A percentile compares a stretch with the other conserved stretches of the same genome.
These are phyloP conservation scores for Lipomyces yamadae DNA, from an alignment of 805 yeast species.

Conservation along the genomic window DNA sequence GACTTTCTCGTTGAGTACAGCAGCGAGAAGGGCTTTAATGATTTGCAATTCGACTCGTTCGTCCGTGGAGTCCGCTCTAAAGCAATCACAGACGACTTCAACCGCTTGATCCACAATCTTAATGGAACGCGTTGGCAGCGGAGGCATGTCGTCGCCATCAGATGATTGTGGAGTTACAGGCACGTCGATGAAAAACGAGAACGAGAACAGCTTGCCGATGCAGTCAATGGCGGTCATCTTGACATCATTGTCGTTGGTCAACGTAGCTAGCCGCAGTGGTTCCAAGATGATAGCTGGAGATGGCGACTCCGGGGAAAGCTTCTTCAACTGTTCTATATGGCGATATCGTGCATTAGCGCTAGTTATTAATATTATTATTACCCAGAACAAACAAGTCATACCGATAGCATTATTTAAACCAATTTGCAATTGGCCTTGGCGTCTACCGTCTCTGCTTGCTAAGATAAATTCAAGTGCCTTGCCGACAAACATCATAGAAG, in stretches of 20 bases:
- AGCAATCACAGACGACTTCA: conserved; percentile 80
- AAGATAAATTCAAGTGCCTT: conserved; percentile 63
- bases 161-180: conserved; percentile 13
- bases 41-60: conserved; percentile 89
- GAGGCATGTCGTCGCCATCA: conserved; percentile 28
- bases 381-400: conserved; percentile 26
- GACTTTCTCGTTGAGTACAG: conserved; percentile 76
- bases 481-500: conserved; percentile 55
- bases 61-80: conserved; percentile 91
- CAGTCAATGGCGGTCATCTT: conserved; percentile 80
- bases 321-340: conserved; percentile 43
- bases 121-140: conserved; percentile 34
- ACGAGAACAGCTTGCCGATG: conserved; percentile 86
- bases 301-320: conserved; percentile 45
- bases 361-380: not conserved
- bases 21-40: conserved; percentile 86
- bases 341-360: conserved; percentile 15
- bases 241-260: conserved; percentile 64
- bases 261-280: conserved; percentile 69
- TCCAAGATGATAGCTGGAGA: conserved; percentile 68
- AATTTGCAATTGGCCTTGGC: conserved; percentile 49
- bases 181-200: conserved; percentile 63
- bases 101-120: conserved; percentile 55
- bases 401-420: conserved; percentile 47
- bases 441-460: conserved; percentile 63